phyloP scores from a whole-genome alignment of 768 basidiomycete species.

The Chalciporus chontae region DNA sequence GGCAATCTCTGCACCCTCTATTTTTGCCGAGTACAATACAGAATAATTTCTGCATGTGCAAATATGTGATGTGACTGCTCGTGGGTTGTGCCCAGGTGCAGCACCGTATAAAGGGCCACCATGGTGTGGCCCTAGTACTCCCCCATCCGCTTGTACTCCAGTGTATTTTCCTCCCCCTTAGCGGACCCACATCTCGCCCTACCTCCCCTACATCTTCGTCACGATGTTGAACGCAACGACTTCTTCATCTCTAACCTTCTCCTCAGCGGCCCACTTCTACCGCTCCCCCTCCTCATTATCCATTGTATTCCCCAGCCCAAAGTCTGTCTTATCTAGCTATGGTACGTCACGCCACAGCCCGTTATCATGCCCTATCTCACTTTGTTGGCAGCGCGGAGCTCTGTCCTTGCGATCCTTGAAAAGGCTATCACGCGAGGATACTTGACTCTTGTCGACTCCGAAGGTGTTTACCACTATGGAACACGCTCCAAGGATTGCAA shows the following conservation, averaged over 20 bases:
- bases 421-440: slow-evolving; percentile 57
- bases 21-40: slow-evolving; percentile 28
- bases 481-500: slow-evolving; percentile 55
- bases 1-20: slow-evolving; percentile 32
- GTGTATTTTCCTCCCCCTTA: slow-evolving; percentile 2
- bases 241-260: slow-evolving; percentile 28
- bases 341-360: slow-evolving; percentile 12
- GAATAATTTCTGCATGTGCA: slow-evolving; percentile 26
- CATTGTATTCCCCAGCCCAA: slow-evolving; percentile 28
- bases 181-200: slow-evolving; percentile 1
- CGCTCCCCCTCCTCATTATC: slow-evolving; percentile 31
- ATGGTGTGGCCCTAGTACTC: slow-evolving; percentile 1
- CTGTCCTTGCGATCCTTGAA: slow-evolving; percentile 55
- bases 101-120: slow-evolving; percentile 31
- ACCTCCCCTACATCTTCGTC: neutral
- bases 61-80: slow-evolving; percentile 20
- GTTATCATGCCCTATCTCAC: neutral
- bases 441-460: slow-evolving; percentile 58
- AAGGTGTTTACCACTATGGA: slow-evolving; percentile 59
- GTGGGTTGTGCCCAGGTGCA: slow-evolving; percentile 20
- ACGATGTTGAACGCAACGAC: slow-evolving; percentile 31
- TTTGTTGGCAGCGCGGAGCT: slow-evolving; percentile 46
- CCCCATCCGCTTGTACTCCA: slow-evolving; percentile 14
- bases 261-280: slow-evolving; percentile 32
- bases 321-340: slow-evolving; percentile 25